Evolutionary conservation across 2,329 filamentous ascomycete genomes (phyloP).

Genomic region (Aspergillus udagawae): DNA sequence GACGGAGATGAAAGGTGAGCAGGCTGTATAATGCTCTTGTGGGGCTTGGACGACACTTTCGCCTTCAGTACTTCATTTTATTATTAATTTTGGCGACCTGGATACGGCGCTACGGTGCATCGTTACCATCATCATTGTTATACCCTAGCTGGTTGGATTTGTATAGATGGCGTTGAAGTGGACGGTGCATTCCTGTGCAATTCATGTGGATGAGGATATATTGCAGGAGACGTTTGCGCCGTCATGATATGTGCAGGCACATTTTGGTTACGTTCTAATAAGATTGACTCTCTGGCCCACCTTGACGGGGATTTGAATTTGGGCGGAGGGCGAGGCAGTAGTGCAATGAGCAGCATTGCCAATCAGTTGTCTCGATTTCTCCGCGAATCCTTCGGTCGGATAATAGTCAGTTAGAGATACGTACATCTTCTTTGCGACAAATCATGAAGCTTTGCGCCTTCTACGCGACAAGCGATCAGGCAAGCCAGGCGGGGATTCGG

Average conservation of each 20-base stretch:
- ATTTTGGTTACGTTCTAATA: background rate
- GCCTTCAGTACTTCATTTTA: slow-evolving; percentile 4
- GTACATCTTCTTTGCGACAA: background rate
- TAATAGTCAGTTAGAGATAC: background rate
- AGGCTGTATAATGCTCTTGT: slow-evolving; percentile 23
- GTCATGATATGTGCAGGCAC: slow-evolving; percentile 3
- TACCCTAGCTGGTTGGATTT: slow-evolving; percentile 29
- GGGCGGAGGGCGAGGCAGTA: background rate
- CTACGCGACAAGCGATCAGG: background rate
- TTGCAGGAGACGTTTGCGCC: background rate
- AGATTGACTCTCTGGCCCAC: background rate
- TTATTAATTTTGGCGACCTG: background rate
- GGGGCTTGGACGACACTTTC: background rate
- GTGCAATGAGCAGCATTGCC: background rate
- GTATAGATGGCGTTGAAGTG: slow-evolving; percentile 30
- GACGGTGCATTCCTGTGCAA: slow-evolving; percentile 2
- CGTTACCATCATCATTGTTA: slow-evolving; percentile 12
- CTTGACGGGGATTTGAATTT: background rate
- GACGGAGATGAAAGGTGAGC: slow-evolving; percentile 30
- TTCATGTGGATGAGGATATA: background rate
- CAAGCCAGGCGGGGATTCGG: background rate
- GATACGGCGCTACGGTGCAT: background rate
- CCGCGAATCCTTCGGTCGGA: background rate
- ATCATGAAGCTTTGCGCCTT: background rate
- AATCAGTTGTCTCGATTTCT: background rate